phyloP scores from a whole-genome alignment of 208 protist genomes.

The Spongospora subterranea region DNA sequence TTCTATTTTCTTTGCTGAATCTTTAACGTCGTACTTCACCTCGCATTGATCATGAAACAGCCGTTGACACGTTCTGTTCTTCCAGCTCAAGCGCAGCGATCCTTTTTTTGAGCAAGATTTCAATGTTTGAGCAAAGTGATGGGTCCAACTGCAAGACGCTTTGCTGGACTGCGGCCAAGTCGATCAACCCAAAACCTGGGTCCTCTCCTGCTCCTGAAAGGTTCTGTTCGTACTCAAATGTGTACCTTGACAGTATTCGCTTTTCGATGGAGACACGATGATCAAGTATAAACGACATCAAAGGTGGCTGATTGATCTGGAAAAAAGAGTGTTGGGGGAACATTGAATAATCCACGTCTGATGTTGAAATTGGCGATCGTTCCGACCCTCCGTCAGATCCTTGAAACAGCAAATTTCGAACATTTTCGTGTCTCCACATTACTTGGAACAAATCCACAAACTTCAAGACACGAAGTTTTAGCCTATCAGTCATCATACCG shows the following conservation, averaged over 20 bases:
- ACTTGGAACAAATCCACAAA: not conserved
- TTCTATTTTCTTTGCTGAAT: too few species aligned
- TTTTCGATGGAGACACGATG: not conserved
- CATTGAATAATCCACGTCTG: not conserved
- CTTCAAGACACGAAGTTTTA: constrained; percentile 15
- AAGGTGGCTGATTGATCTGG: not conserved
- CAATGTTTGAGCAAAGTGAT: not conserved
- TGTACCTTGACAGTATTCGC: constrained; percentile 17
- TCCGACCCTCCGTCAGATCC: not conserved
- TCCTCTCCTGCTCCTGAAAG: not conserved
- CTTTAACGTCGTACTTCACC: too few species aligned
- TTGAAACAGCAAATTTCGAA: not conserved
- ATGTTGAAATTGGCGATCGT: not conserved
- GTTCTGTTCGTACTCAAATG: not conserved
- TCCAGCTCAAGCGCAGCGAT: not conserved
- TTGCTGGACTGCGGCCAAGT: constrained; percentile 29
- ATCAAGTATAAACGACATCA: not conserved
- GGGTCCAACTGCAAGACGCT: not conserved
- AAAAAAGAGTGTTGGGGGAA: not conserved
- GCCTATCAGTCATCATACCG: not conserved
- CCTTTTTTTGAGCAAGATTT: not conserved
- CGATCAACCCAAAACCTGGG: not conserved
- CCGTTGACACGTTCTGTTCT: too few species aligned
- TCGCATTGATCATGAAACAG: too few species aligned
- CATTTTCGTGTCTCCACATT: not conserved